A percentile compares a stretch with the other conserved stretches of the same genome.
Evolutionary conservation across 2,329 filamentous ascomycete genomes (phyloP).

Genomic region (Xylariomycetidae sp.): DNA sequence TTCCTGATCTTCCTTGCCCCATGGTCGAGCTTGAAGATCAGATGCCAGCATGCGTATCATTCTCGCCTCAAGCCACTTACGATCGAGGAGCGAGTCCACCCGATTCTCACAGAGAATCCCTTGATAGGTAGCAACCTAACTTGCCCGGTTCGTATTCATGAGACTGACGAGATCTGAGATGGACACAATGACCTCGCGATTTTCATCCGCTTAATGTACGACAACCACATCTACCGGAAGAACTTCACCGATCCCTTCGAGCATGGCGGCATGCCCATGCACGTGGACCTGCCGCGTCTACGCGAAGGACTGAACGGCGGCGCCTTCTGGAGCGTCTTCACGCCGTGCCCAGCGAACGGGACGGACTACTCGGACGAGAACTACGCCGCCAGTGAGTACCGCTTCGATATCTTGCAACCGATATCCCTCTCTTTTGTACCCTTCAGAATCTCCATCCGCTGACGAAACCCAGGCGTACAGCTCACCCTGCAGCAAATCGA

Average conservation of each 20-base stretch:
- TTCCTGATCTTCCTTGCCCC: conserved; percentile 19
- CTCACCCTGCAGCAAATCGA: conserved; percentile 60
- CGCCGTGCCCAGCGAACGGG: conserved; percentile 66
- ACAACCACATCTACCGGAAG: conserved; percentile 71
- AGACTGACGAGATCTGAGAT: conserved; percentile 48
- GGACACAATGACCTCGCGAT: conserved; percentile 87
- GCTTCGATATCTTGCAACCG: background rate
- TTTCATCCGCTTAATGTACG: conserved; percentile 56
- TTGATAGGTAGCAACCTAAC: conserved; percentile 50
- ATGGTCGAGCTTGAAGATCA: conserved; percentile 16
- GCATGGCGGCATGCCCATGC: conserved; percentile 58
- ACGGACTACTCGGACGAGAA: conserved; percentile 68
- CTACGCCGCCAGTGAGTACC: conserved; percentile 57
- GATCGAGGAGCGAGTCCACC: conserved; percentile 39
- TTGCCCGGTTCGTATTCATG: background rate
- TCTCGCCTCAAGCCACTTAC: conserved; percentile 26
- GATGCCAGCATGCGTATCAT: conserved; percentile 18
- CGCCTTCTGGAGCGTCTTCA: conserved; percentile 89
- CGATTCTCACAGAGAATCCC: conserved; percentile 39
- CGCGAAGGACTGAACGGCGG: conserved; percentile 68
- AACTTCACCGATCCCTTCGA: conserved; percentile 72
- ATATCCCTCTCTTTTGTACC: too few species aligned
- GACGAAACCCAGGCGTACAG: conserved; percentile 53
- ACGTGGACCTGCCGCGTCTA: conserved; percentile 77
- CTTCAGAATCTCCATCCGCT: conserved; percentile 5